Conservation (phyloP, 1,284 basidiomycete genomes). For the Cryptococcus sp. region DNA sequence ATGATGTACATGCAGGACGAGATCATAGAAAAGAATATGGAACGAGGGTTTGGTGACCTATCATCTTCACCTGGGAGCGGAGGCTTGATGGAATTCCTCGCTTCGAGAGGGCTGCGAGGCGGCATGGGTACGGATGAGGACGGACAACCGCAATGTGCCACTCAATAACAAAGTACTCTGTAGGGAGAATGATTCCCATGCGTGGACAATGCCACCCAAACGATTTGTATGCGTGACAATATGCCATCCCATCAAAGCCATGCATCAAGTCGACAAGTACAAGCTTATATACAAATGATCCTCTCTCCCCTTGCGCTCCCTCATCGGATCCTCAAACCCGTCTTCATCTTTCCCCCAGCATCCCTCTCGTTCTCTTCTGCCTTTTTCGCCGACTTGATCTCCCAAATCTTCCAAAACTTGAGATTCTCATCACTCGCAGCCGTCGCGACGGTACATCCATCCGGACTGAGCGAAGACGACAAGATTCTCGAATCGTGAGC, state of each 20-base stretch:
- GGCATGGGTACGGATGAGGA: background rate
- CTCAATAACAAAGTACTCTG: conserved; percentile 6
- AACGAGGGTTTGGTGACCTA: conserved; percentile 9
- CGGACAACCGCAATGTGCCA: conserved; percentile 5
- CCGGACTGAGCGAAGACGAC: conserved; percentile 76
- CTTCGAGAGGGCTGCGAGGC: conserved; percentile 12
- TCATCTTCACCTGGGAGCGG: conserved; percentile 15
- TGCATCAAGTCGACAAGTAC: no score
- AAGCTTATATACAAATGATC: background rate
- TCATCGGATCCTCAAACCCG: conserved; percentile 22
- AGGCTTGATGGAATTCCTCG: conserved; percentile 19
- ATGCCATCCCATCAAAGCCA: no score
- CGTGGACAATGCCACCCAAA: no score
- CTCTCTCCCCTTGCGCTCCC: background rate
- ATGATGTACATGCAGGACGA: conserved; percentile 16
- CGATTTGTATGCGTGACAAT: background rate
- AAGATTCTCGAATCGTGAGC: conserved; percentile 87
- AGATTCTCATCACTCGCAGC: conserved; percentile 90
- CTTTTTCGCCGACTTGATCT: conserved; percentile 34
- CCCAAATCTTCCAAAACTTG: conserved; percentile 56
- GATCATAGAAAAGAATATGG: conserved; percentile 27
- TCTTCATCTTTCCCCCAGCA: conserved; percentile 20
- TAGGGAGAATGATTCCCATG: no score
- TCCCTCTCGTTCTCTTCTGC: conserved; percentile 18
- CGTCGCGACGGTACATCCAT: conserved; percentile 81